phyloP scores from a whole-genome alignment of 202 grass and related monocot genomes.

The Schoenoplectus triqueter region DNA sequence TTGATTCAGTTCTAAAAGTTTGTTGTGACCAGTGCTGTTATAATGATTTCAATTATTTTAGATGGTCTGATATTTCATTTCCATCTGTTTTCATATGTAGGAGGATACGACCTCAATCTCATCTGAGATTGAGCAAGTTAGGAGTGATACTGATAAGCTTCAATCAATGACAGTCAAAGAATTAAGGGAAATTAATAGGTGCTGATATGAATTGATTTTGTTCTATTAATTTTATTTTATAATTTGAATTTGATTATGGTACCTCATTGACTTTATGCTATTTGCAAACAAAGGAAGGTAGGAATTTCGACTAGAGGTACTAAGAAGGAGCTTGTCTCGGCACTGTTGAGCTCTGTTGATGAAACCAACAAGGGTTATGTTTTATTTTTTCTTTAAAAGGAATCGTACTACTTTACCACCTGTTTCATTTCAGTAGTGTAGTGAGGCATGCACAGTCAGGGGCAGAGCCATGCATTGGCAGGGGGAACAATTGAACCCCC shows the following conservation, averaged over 20 bases:
- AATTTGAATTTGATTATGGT: constrained; percentile 4
- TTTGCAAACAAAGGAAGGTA: constrained; percentile 57
- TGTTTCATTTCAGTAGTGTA: not conserved
- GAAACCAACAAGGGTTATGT: constrained; percentile 45
- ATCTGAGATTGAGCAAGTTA: constrained; percentile 53
- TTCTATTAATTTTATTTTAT: not conserved
- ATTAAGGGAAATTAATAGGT: constrained; percentile 74
- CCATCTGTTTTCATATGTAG: constrained; percentile 39
- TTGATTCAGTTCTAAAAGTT: constrained; percentile 27
- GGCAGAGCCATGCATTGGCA: no score
- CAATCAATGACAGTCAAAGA: constrained; percentile 82
- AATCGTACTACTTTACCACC: not conserved
- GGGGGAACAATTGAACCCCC: no score
- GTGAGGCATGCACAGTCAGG: not conserved
- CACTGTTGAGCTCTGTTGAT: constrained; percentile 51
- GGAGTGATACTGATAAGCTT: constrained; percentile 58
- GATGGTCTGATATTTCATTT: not conserved
- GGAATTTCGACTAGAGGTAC: constrained; percentile 68
- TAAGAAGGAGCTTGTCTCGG: constrained; percentile 79
- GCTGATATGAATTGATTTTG: constrained; percentile 27
- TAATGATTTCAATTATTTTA: not conserved
- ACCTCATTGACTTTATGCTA: constrained; percentile 24
- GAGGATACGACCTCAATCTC: constrained; percentile 55
- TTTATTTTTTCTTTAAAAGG: constrained; percentile 8
- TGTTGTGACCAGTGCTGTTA: not conserved